phyloP scores from a whole-genome alignment of 2,329 filamentous ascomycete genomes.

The Fusarium compactum region DNA sequence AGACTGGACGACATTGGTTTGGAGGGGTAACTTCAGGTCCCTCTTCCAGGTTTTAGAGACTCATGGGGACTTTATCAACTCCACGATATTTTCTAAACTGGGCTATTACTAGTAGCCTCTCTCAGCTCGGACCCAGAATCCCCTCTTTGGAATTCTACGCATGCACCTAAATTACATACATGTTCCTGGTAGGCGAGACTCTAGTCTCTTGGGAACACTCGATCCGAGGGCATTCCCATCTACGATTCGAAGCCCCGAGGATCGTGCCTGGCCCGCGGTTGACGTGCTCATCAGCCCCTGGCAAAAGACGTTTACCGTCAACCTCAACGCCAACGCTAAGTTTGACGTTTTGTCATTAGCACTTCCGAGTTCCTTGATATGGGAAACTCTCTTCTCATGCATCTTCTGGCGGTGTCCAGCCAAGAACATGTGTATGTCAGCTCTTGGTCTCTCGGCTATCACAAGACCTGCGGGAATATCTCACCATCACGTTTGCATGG shows the following conservation, averaged over 20 bases:
- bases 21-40: slow-evolving; percentile 26
- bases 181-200: slow-evolving; percentile 7
- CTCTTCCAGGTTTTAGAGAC: slow-evolving; percentile 30
- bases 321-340: slow-evolving; percentile 34
- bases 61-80: neutral
- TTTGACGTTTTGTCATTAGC: slow-evolving; percentile 1
- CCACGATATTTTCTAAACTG: slow-evolving; percentile 24
- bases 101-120: neutral
- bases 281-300: slow-evolving; percentile 31
- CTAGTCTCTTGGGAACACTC: slow-evolving; percentile 1
- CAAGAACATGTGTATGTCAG: slow-evolving; percentile 21
- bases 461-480: slow-evolving; percentile 7
- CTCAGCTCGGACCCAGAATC: slow-evolving; percentile 4
- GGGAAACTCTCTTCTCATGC: neutral
- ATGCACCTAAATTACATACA: slow-evolving; percentile 12
- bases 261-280: slow-evolving; percentile 14
- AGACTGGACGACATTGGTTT: slow-evolving; percentile 40
- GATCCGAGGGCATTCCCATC: slow-evolving; percentile 15
- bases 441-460: slow-evolving; percentile 9
- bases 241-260: slow-evolving; percentile 1
- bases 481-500: slow-evolving; percentile 9
- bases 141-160: slow-evolving; percentile 12
- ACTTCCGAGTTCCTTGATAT: slow-evolving; percentile 10
- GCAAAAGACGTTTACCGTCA: slow-evolving; percentile 25
- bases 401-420: slow-evolving; percentile 17